A percentile compares a stretch with the other conserved stretches of the same genome.
These are phyloP conservation scores for Phoma herbarum DNA, from an alignment of 2,329 filamentous ascomycete species.

Conservation along the genomic window DNA sequence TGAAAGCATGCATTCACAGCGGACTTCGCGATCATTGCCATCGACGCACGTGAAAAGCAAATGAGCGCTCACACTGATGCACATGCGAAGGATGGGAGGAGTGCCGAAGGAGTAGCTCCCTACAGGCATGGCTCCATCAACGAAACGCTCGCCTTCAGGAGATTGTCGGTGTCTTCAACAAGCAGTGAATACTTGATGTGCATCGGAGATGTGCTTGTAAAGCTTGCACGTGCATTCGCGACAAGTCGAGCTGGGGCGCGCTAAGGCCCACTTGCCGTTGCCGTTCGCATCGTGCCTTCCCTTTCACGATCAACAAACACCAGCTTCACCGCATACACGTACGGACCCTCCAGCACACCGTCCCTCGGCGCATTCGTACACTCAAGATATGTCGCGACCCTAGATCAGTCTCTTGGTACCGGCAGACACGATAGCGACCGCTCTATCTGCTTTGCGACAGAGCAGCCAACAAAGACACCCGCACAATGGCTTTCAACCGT, in stretches of 20 bases:
- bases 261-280: constrained; percentile 18
- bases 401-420: not conserved
- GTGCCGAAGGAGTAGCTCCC: no score
- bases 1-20: not conserved
- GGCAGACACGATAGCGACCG: not conserved
- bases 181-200: no score
- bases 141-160: no score
- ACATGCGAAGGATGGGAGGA: no score
- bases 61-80: no score
- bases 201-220: no score
- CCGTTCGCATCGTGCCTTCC: constrained; percentile 19
- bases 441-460: constrained; percentile 9
- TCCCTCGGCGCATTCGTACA: no score
- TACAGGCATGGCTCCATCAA: no score
- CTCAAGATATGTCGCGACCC: constrained; percentile 9
- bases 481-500: constrained; percentile 42
- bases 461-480: constrained; percentile 31
- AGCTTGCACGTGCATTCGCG: constrained; percentile 13
- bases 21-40: not conserved
- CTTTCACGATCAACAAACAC: constrained; percentile 19
- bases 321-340: constrained; percentile 6
- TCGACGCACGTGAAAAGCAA: not conserved
- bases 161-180: no score
- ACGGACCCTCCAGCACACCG: constrained; percentile 1
- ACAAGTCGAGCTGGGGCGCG: constrained; percentile 7